Conservation (phyloP, 768 basidiomycete species). For the Boletus patriciae region DNA sequence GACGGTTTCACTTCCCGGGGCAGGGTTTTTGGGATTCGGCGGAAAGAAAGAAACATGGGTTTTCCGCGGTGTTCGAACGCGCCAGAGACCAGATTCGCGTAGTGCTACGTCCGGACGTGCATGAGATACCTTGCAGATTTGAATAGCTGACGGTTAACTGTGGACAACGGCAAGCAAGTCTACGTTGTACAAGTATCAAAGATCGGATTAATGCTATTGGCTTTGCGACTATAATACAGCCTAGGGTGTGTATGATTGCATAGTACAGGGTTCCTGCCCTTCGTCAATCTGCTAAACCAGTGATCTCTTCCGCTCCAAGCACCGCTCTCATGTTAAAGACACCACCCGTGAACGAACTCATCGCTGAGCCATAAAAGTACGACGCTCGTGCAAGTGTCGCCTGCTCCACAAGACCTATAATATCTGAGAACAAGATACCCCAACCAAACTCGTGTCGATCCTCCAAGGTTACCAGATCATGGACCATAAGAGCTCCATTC, state of each 20-base stretch:
- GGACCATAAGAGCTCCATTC: constrained; percentile 38
- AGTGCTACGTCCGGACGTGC: constrained; percentile 22
- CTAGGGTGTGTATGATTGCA: background rate
- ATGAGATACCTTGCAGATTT: constrained; percentile 3
- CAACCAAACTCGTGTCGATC: constrained; percentile 41
- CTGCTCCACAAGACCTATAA: constrained; percentile 43
- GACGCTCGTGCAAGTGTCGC: constrained; percentile 35
- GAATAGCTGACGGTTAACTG: background rate
- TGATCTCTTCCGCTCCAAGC: constrained; percentile 34
- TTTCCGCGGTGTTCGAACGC: constrained; percentile 48
- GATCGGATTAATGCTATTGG: background rate
- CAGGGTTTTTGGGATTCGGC: constrained; percentile 39
- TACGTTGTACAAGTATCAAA: constrained; percentile 16
- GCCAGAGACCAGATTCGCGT: constrained; percentile 32
- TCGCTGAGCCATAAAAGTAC: constrained; percentile 40
- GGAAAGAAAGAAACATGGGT: constrained; percentile 61
- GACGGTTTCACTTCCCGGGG: constrained; percentile 56
- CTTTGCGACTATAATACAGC: constrained; percentile 1
- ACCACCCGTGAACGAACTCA: constrained; percentile 42
- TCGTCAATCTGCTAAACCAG: constrained; percentile 36
- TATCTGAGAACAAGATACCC: constrained; percentile 41
- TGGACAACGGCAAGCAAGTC: background rate
- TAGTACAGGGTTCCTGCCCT: background rate
- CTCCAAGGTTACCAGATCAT: constrained; percentile 40
- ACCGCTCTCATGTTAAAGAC: constrained; percentile 40